Conservation (phyloP, 2,329 filamentous ascomycete genomes). For the Raffaelea albimanens region DNA sequence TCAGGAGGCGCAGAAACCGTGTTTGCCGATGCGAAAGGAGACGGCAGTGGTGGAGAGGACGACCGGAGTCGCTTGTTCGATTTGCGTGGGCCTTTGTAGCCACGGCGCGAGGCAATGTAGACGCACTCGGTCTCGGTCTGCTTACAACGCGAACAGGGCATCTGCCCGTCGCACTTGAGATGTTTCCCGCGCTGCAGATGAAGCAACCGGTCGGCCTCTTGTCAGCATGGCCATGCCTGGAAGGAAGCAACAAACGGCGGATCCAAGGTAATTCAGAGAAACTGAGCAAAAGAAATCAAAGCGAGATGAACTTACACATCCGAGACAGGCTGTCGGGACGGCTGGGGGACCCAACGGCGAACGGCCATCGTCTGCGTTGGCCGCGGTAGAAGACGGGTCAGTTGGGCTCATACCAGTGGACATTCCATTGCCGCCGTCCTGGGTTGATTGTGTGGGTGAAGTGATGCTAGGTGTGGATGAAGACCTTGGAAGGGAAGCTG, state of each 20-base stretch:
- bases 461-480: background rate
- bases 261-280: background rate
- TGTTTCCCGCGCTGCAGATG: constrained; percentile 58
- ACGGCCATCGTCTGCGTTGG: too few relatives aligned
- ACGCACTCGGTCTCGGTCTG: constrained; percentile 51
- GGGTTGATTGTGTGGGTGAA: background rate
- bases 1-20: constrained; percentile 17
- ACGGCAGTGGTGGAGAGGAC: constrained; percentile 33
- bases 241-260: background rate
- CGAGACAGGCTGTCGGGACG: constrained; percentile 41
- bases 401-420: constrained; percentile 3
- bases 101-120: constrained; percentile 65
- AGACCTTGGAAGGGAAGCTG: background rate
- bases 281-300: background rate
- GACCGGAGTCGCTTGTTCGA: constrained; percentile 39
- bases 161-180: constrained; percentile 65
- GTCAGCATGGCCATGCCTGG: background rate
- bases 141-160: constrained; percentile 60
- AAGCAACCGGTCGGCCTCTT: background rate
- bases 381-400: background rate
- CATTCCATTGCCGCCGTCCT: background rate
- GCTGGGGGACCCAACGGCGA: background rate
- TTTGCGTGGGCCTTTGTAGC: constrained; percentile 61
- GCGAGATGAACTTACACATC: constrained; percentile 35
- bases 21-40: constrained; percentile 2